Conservation (phyloP, 1,284 basidiomycete species). For the Cutaneotrichosporon sp. region DNA sequence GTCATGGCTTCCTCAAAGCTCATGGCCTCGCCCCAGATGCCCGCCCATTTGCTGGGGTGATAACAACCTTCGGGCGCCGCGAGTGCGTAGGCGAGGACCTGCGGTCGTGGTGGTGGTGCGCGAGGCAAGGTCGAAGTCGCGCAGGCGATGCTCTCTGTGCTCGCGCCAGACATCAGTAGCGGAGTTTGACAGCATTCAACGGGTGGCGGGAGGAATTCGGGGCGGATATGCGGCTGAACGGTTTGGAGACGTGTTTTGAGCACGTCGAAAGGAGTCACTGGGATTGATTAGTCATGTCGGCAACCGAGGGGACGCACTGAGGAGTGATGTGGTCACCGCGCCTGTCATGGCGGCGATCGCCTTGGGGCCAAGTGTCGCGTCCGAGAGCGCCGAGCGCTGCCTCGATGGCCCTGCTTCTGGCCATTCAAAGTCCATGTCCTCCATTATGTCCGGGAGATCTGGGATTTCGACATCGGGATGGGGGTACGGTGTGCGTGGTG, state of each 20-base stretch:
- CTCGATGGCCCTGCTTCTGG: conserved; percentile 40
- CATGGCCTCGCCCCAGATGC: conserved; percentile 52
- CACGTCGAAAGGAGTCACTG: conserved; percentile 56
- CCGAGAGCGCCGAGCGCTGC: conserved; percentile 13
- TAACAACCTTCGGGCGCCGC: conserved; percentile 47
- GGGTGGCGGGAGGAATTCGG: conserved; percentile 21
- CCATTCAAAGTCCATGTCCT: conserved; percentile 34
- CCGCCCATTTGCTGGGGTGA: conserved; percentile 52
- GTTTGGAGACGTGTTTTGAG: conserved; percentile 54
- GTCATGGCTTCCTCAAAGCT: conserved; percentile 40
- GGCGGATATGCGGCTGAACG: conserved; percentile 38
- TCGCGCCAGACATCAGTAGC: conserved; percentile 17
- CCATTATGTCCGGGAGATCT: conserved; percentile 14
- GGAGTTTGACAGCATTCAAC: conserved; percentile 47
- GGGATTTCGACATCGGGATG: conserved; percentile 18
- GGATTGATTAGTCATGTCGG: conserved; percentile 6
- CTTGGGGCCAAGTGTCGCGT: conserved; percentile 47
- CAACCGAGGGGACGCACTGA: conserved; percentile 42
- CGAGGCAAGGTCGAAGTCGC: conserved; percentile 21
- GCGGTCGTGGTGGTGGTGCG: conserved; percentile 15
- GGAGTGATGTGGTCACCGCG: conserved; percentile 48
- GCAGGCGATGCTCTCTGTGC: conserved; percentile 23
- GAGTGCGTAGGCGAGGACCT: conserved; percentile 6
- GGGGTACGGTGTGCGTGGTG: neutral
- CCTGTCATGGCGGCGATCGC: conserved; percentile 53